These are phyloP conservation scores for Saccharomyces pastorianus DNA, from an alignment of 1,139 yeast genomes.

Conservation along the genomic window DNA sequence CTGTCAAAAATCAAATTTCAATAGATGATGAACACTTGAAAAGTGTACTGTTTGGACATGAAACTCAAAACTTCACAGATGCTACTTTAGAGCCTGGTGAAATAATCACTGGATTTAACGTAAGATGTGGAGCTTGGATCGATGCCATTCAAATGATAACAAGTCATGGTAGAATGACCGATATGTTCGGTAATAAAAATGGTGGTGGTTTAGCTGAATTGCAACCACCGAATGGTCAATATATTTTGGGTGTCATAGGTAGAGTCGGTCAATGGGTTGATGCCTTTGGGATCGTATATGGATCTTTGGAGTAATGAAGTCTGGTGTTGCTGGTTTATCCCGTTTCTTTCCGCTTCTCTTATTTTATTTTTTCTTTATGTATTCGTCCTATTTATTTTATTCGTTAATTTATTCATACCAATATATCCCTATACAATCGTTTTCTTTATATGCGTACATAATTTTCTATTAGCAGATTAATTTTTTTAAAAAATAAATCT, in stretches of 20 bases:
- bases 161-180: conserved; percentile 45
- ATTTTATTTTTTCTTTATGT: background rate
- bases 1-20: conserved; percentile 16
- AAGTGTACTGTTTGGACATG: conserved; percentile 51
- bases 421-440: background rate
- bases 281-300: conserved; percentile 50
- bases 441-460: background rate
- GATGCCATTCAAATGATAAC: conserved; percentile 72
- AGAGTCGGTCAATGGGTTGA: conserved; percentile 61
- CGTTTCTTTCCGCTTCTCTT: too few species aligned
- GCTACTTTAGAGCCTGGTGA: conserved; percentile 52
- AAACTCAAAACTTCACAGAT: conserved; percentile 50
- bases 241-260: conserved; percentile 65
- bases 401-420: background rate
- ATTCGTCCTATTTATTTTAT: background rate
- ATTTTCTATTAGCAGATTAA: background rate
- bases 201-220: conserved; percentile 65
- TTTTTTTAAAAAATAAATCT: background rate
- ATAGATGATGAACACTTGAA: conserved; percentile 6
- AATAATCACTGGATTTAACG: conserved; percentile 46
- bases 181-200: conserved; percentile 49
- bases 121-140: conserved; percentile 80
- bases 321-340: background rate
- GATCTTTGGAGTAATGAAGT: conserved; percentile 6
- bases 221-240: conserved; percentile 50